Base-by-base conservation (phyloP, 257 asterid genomes). In the Asclepias syriaca region DNA sequence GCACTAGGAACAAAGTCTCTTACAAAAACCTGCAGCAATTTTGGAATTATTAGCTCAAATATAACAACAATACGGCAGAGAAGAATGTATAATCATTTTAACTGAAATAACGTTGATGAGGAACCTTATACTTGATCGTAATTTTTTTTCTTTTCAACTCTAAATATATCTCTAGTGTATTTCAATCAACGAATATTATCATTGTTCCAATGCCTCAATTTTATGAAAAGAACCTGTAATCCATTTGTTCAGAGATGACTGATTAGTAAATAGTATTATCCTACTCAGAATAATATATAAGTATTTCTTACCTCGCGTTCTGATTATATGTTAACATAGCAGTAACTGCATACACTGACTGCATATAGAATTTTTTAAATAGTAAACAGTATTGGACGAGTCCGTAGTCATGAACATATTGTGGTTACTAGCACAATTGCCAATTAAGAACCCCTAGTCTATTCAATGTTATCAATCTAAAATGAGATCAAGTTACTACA, bases 1-100 rank as follows among this genome's bases (percentile, higher is more conserved):
- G 93, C 97, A 70, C 98, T 93, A 2, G 98, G 98, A 68, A 93
- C 91, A 74, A 93, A 93, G 79, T 93, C 98, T 65, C 98, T 80
- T 24, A 93, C 96, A 72, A 93, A 93, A 34, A 89, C 97, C 97
- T 91, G 83, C 72, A 77, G 72, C 66, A 37, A 6, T 37, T 64
- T 64, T 64, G 66, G 37, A 14, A 64, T 19, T 37, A 8, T 37
- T 8, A 63, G 40, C 48, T 63, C 7, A 64, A 37, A 37, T n/a
- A 18, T 13, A 54, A 16, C 65, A 22, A n/a, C 24, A 43, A 5
- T 6, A 40, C 45, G 7, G 68, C 0, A 6, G 18, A 32, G 46
- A 48, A 50, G 18, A 24, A 5, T 22, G 43, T 11, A 49, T 6
- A 67, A 22, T 15, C 5, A 5, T 10, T 1, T 12, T 48, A 21